Conservation (phyloP, 768 basidiomycete genomes). For the Agrocybe praecox region DNA sequence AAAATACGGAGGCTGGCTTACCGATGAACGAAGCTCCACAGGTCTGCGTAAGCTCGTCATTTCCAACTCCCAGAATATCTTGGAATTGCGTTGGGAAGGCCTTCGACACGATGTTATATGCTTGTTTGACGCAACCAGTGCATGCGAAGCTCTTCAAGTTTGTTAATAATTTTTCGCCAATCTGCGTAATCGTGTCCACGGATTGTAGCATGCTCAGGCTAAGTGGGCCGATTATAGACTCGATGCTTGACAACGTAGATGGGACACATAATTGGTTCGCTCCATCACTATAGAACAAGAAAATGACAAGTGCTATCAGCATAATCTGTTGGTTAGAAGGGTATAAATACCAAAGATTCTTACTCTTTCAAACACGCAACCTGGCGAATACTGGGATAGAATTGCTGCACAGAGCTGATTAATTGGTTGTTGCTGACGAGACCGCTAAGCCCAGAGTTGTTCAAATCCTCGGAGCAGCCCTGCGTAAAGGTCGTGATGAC, state of each 20-base stretch:
- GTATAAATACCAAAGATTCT: neutral
- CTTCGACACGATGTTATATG: constrained; percentile 33
- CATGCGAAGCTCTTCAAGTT: constrained; percentile 39
- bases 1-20: constrained; percentile 22
- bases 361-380: constrained; percentile 61
- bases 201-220: constrained; percentile 23
- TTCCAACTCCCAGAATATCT: constrained; percentile 21
- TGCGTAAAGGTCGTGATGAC: constrained; percentile 53
- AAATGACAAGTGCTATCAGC: neutral
- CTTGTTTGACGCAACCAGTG: constrained; percentile 49
- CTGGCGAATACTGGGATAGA: constrained; percentile 51
- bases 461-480: constrained; percentile 42
- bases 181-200: constrained; percentile 16
- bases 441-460: constrained; percentile 21
- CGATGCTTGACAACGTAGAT: constrained; percentile 48
- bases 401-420: constrained; percentile 32
- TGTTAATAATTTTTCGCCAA: constrained; percentile 25
- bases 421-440: constrained; percentile 15
- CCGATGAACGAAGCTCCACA: constrained; percentile 49
- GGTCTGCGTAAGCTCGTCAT: constrained; percentile 21
- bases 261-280: constrained; percentile 50
- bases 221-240: constrained; percentile 37
- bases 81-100: constrained; percentile 26
- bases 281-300: constrained; percentile 10
- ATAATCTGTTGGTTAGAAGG: neutral